Evolutionary conservation across 1,284 basidiomycete genomes (phyloP).

Genomic region (Sparassis latifolia): DNA sequence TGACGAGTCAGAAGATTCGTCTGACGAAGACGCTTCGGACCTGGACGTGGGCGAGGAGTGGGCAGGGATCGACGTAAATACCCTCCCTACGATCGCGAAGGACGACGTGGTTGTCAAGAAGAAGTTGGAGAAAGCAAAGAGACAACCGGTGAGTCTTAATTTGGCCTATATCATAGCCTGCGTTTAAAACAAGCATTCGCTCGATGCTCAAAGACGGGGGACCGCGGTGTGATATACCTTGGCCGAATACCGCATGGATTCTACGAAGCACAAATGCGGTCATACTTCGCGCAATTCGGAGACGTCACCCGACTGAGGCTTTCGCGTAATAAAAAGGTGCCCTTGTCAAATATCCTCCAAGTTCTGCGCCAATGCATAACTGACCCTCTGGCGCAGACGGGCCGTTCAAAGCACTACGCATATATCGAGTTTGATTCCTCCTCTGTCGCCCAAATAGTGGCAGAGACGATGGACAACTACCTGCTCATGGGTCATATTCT

Average conservation of each 20-base stretch:
- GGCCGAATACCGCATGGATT: slow-evolving; percentile 95
- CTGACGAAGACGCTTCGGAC: slow-evolving; percentile 78
- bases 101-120: slow-evolving; percentile 77
- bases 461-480: slow-evolving; percentile 99
- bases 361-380: no score
- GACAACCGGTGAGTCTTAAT: slow-evolving; percentile 55
- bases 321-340: slow-evolving; percentile 89
- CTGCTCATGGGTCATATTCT: slow-evolving; percentile 92
- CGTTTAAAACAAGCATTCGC: not conserved
- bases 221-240: slow-evolving; percentile 86
- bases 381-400: slow-evolving; percentile 56
- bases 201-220: slow-evolving; percentile 42
- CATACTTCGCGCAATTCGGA: slow-evolving; percentile 95
- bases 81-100: slow-evolving; percentile 78
- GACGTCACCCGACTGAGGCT: slow-evolving; percentile 84
- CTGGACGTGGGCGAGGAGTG: slow-evolving; percentile 55
- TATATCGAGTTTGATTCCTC: slow-evolving; percentile 93
- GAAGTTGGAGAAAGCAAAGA: slow-evolving; percentile 80
- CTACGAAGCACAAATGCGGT: slow-evolving; percentile 90
- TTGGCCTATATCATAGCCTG: not conserved
- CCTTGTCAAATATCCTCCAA: not conserved
- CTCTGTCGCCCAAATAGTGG: slow-evolving; percentile 90
- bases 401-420: slow-evolving; percentile 92
- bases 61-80: slow-evolving; percentile 55
- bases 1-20: slow-evolving; percentile 40